These are phyloP conservation scores for Apophysomyces ossiformis DNA, from an alignment of 371 early-diverging fungal species.

Conservation along the genomic window DNA sequence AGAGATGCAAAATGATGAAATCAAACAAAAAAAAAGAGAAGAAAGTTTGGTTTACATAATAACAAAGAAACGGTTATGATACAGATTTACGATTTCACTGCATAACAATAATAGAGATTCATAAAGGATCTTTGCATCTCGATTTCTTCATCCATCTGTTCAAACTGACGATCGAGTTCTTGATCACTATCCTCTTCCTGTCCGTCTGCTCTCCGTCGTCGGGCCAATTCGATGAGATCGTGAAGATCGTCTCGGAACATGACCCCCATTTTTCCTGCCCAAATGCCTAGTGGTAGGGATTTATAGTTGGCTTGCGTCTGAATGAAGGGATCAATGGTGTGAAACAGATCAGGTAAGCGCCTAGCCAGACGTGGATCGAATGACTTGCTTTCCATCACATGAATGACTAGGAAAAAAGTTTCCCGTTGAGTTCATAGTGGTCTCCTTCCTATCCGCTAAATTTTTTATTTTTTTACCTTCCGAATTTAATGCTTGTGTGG, in stretches of 20 bases:
- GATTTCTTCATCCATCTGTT: conserved; percentile 40
- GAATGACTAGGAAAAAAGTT: conserved; percentile 32
- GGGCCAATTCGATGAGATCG: conserved; percentile 29
- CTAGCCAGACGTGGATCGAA: conserved; percentile 46
- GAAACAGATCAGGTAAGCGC: conserved; percentile 35
- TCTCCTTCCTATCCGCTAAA: neutral
- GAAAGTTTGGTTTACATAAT: too few relatives aligned
- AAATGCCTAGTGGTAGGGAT: conserved; percentile 48
- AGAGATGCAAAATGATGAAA: too few relatives aligned
- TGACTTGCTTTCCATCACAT: conserved; percentile 31
- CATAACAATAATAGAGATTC: conserved; percentile 41
- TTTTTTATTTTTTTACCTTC: conserved; percentile 36
- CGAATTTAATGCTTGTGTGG: conserved; percentile 36
- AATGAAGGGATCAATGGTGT: neutral
- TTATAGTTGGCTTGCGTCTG: conserved; percentile 32
- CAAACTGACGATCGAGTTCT: conserved; percentile 29
- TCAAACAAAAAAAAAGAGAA: too few relatives aligned
- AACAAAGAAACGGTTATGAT: neutral
- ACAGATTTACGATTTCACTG: conserved; percentile 18
- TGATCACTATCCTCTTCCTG: conserved; percentile 16
- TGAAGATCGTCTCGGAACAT: conserved; percentile 49
- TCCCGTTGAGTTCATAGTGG: neutral
- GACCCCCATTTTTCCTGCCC: conserved; percentile 51
- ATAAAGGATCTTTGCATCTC: conserved; percentile 43
- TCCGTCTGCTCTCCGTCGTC: conserved; percentile 1